phyloP scores from a whole-genome alignment of 2,329 filamentous ascomycete species.

The Penicillium sp. region DNA sequence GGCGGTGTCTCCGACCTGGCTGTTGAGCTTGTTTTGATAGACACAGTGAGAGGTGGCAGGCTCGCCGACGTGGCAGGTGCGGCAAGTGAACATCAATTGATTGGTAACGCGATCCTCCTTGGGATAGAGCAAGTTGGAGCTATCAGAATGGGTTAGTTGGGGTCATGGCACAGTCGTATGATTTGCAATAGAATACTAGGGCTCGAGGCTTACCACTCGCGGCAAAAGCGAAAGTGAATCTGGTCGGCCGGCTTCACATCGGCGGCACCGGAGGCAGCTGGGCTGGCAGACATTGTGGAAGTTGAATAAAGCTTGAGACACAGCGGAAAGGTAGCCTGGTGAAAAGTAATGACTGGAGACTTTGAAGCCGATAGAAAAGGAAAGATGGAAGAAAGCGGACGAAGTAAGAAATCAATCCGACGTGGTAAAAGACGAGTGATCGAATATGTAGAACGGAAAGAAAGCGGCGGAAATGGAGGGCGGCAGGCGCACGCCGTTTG shows the following conservation, averaged over 20 bases:
- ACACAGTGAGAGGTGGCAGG: conserved; percentile 83
- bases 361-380: too few species aligned
- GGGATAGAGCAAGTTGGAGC: conserved; percentile 95
- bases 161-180: not conserved
- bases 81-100: conserved; percentile 89
- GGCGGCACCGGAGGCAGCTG: conserved; percentile 36
- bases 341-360: not conserved
- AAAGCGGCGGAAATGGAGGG: not conserved
- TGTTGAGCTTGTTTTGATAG: conserved; percentile 90
- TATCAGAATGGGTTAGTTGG: conserved; percentile 32
- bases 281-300: conserved; percentile 37
- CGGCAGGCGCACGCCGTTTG: not conserved
- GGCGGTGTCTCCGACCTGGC: conserved; percentile 85
- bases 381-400: not conserved
- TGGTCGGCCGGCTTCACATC: conserved; percentile 54
- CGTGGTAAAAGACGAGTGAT: too few species aligned
- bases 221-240: conserved; percentile 96
- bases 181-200: not conserved
- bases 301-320: not conserved
- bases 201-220: conserved; percentile 63
- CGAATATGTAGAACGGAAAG: too few species aligned
- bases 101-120: conserved; percentile 83
- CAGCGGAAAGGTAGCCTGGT: not conserved
- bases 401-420: not conserved
- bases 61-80: conserved; percentile 88